Conservation (phyloP, 768 basidiomycete genomes). For the Phaeotremella skinneri region DNA sequence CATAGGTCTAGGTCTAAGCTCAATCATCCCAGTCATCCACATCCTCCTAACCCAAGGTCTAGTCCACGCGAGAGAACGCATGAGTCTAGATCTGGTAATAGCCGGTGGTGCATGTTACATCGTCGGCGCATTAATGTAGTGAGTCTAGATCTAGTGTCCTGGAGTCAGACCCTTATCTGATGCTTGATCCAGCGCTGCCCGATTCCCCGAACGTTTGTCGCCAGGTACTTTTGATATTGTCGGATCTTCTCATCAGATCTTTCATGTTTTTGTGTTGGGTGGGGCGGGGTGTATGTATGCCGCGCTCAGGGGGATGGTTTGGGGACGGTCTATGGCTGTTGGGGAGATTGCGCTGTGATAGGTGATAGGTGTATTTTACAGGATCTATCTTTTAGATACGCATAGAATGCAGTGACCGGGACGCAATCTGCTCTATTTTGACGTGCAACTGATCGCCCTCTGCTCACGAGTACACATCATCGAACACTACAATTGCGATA, state of each 20-base stretch:
- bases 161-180: constrained; percentile 10
- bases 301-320: constrained; percentile 45
- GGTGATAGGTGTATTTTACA: too few relatives aligned
- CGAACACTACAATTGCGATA: too few relatives aligned
- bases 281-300: constrained; percentile 43
- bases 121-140: constrained; percentile 76
- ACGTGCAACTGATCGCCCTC: too few relatives aligned
- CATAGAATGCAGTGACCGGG: background rate
- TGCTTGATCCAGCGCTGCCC: constrained; percentile 63
- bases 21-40: constrained; percentile 68
- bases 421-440: too few relatives aligned
- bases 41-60: constrained; percentile 63
- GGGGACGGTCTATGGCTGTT: constrained; percentile 33
- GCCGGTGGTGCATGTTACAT: constrained; percentile 73
- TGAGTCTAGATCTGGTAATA: constrained; percentile 71
- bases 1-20: constrained; percentile 70
- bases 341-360: constrained; percentile 14
- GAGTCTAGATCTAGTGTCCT: constrained; percentile 49
- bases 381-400: background rate
- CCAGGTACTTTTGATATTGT: constrained; percentile 79
- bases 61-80: constrained; percentile 58
- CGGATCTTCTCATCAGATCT: constrained; percentile 82
- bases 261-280: constrained; percentile 69
- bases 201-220: constrained; percentile 70
- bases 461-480: too few relatives aligned